Base-by-base conservation (phyloP, 371 early-diverging fungal genomes). In the Saksenaea oblongispora region DNA sequence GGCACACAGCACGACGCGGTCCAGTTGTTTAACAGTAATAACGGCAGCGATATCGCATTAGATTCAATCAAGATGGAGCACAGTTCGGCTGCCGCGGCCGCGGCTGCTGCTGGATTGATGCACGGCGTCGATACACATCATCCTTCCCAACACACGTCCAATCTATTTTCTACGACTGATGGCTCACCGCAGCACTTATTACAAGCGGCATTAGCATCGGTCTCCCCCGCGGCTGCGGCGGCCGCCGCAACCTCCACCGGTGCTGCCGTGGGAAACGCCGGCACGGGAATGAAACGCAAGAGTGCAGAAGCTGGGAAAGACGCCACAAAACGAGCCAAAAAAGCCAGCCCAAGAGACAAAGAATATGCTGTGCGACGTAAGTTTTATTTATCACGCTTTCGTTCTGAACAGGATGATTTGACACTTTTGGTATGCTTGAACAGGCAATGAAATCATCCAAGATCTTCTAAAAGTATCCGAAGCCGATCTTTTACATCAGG, bases 131-230 rank as follows among this genome's bases (percentile, higher is more conserved):
- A 34, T 34, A 34, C 34, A 35, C 56, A 55, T 31, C 56, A 57
- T 37, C 58, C 62, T n/a, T 18, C 28, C 15, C 31, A 54, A 27
- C 54, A 56, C 37, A 24, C 53, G n/a, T 37, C 63, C 41, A 63
- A 18, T 17, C 10, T 59, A 14, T 55, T 59, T 44, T 59, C 64
- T 13, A 34, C 58, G 5, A 56, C 72, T 51, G 72, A 79, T 39
- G 59, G 65, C 34, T 70, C 78, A n/a, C 66, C 79, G 34, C 75
- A 75, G 31, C 77, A 80, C 42, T 56, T 80, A 7, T 47, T 80
- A 11, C 80, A 80, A 57, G 80, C 77, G 59, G 80, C 80, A 61
- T 59, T 80, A 37, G 69, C 75, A 15, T 76, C 80, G 63, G 80
- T 80, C 22, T 31, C 65, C 41, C 61, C 59, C 36, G 34, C 7